A percentile compares a stretch with the other conserved stretches of the same genome.
Evolutionary conservation across 2,329 filamentous ascomycete genomes (phyloP).

Genomic region (Colletotrichum salicis): DNA sequence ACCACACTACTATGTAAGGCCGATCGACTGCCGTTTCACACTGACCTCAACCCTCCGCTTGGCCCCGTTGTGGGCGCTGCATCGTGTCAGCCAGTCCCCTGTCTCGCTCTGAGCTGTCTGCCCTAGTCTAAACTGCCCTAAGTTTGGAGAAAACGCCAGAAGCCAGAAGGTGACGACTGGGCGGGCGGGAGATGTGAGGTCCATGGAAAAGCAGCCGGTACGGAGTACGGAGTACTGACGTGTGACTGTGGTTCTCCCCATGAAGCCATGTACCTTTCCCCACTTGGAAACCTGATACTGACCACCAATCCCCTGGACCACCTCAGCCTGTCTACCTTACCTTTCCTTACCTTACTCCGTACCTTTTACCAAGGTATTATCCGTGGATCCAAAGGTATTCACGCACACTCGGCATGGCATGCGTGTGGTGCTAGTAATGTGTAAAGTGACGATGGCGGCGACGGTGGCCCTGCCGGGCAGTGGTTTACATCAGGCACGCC

Average conservation of each 20-base stretch:
- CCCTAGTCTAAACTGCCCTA: slow-evolving; percentile 8
- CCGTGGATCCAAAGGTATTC: not conserved
- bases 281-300: slow-evolving; percentile 23
- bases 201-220: not conserved
- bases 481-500: slow-evolving; percentile 1
- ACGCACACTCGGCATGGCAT: not conserved
- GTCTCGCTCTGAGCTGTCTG: slow-evolving; percentile 4
- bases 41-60: slow-evolving; percentile 33
- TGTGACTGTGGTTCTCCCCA: slow-evolving; percentile 3
- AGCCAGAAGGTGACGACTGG: not conserved
- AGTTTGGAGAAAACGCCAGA: not conserved
- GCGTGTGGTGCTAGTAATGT: not conserved
- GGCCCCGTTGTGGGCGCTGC: slow-evolving; percentile 27
- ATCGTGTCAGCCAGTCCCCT: slow-evolving; percentile 31
- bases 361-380: no score
- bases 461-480: not conserved
- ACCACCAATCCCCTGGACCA: not conserved
- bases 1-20: slow-evolving; percentile 14
- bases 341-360: not conserved
- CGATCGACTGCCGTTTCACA: slow-evolving; percentile 35
- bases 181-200: not conserved
- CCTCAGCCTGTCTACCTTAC: no score
- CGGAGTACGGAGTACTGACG: not conserved
- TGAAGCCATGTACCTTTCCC: slow-evolving; percentile 22
- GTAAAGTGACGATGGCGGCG: not conserved